phyloP scores from a whole-genome alignment of 805 yeast genomes.

The Wickerhamomyces strasburgensis region DNA sequence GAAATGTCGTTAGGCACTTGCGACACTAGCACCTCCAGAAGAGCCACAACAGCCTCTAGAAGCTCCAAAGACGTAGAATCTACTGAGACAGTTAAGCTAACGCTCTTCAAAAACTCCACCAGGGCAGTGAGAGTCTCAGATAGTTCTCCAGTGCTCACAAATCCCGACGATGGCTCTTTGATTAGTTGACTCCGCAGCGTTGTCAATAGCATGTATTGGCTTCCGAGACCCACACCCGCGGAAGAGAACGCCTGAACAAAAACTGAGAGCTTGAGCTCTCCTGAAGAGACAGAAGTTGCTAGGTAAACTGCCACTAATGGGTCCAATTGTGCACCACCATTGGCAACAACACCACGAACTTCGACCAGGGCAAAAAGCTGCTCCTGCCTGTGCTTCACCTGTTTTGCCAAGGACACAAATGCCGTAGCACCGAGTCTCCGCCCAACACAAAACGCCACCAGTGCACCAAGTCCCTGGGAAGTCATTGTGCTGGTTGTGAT shows the following conservation, averaged over 20 bases:
- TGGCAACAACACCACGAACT: constrained; percentile 7
- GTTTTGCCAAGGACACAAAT: constrained; percentile 20
- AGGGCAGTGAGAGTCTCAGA: constrained; percentile 10
- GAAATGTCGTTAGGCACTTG: constrained; percentile 10
- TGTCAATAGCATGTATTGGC: constrained; percentile 18
- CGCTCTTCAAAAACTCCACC: constrained; percentile 9
- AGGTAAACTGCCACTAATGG: constrained; percentile 21
- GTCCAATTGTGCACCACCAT: constrained; percentile 15
- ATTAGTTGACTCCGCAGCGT: constrained; percentile 14
- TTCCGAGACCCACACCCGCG: constrained; percentile 10
- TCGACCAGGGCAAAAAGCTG: too few species aligned
- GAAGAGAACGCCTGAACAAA: constrained; percentile 9
- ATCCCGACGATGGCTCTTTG: too few species aligned
- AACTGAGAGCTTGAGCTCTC: too few species aligned
- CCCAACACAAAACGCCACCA: constrained; percentile 15
- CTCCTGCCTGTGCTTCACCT: constrained; percentile 21
- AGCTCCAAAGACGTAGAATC: background rate
- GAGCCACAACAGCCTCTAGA: constrained; percentile 12
- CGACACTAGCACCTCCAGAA: constrained; percentile 10
- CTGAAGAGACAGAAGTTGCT: background rate
- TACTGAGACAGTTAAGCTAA: too few species aligned
- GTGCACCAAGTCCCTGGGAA: constrained; percentile 3
- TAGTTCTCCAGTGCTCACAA: constrained; percentile 17
- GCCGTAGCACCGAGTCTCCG: constrained; percentile 13
- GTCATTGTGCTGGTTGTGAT: too few species aligned